These are phyloP conservation scores for Botrytis tulipae DNA, from an alignment of 2,329 filamentous ascomycete genomes.

Conservation along the genomic window DNA sequence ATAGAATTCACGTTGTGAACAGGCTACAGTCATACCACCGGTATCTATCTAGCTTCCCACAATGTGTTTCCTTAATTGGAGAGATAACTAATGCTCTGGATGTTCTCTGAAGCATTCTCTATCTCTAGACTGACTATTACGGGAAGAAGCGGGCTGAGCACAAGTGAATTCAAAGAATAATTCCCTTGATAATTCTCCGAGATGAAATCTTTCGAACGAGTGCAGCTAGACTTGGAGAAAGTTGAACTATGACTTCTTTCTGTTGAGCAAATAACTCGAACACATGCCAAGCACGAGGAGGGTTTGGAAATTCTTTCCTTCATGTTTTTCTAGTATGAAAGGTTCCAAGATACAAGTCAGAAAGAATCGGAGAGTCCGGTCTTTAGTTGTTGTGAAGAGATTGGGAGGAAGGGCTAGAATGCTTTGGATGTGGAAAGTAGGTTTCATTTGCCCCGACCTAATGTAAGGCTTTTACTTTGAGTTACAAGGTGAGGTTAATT, in stretches of 20 bases:
- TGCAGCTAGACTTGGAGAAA: too few species aligned
- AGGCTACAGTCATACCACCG: not conserved
- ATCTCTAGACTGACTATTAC: fast-evolving
- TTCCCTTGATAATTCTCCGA: not conserved
- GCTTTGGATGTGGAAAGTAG: not conserved
- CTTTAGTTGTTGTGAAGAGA: not conserved
- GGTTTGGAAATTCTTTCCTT: fast-evolving
- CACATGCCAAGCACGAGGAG: not conserved
- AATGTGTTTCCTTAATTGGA: not conserved
- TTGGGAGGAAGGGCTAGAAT: too few species aligned
- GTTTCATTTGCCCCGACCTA: not conserved
- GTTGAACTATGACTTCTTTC: too few species aligned
- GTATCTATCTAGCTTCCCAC: not conserved
- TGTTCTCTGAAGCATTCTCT: fast-evolving
- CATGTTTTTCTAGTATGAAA: not conserved
- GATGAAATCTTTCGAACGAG: fast-evolving
- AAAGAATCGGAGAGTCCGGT: not conserved
- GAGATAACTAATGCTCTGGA: not conserved
- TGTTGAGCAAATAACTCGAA: too few species aligned
- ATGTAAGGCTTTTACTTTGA: not conserved
- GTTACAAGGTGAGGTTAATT: not conserved
- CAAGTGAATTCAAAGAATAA: not conserved
- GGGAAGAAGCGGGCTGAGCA: not conserved
- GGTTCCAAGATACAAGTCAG: not conserved
- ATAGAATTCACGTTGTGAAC: not conserved